Conservation (phyloP, 257 asterid species). For the Lantana camara region DNA sequence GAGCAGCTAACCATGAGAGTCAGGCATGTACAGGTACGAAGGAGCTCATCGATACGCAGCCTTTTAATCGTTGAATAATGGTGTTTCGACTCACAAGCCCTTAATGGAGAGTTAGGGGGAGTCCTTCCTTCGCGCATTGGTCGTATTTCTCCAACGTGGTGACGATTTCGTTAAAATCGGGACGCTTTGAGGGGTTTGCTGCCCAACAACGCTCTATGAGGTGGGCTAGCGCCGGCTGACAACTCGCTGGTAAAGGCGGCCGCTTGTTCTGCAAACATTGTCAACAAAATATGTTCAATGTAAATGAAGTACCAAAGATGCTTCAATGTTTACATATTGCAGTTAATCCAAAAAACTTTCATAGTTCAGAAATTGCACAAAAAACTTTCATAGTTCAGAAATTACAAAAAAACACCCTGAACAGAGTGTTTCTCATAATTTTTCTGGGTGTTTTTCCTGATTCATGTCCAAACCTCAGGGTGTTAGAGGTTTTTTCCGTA, state of each 20-base stretch:
- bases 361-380: too few relatives aligned
- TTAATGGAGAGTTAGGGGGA: slow-evolving; percentile 71
- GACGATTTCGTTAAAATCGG: slow-evolving; percentile 77
- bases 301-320: too few relatives aligned
- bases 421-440: too few relatives aligned
- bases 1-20: slow-evolving; percentile 17
- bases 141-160: slow-evolving; percentile 71
- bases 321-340: too few relatives aligned
- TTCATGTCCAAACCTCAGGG: too few relatives aligned
- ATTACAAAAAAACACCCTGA: too few relatives aligned
- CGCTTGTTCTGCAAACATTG: slow-evolving; percentile 70
- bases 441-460: too few relatives aligned
- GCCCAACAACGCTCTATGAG: slow-evolving; percentile 91
- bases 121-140: slow-evolving; percentile 81
- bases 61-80: slow-evolving; percentile 71
- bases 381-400: too few relatives aligned
- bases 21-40: slow-evolving; percentile 69
- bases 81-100: slow-evolving; percentile 57
- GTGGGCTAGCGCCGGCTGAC: slow-evolving; percentile 83
- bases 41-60: slow-evolving; percentile 50
- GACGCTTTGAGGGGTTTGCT: slow-evolving; percentile 79
- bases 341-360: too few relatives aligned
- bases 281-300: too few relatives aligned
- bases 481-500: too few relatives aligned
- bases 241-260: slow-evolving; percentile 89